phyloP scores from a whole-genome alignment of 208 protist genomes.

The Leishmania gerbilli region DNA sequence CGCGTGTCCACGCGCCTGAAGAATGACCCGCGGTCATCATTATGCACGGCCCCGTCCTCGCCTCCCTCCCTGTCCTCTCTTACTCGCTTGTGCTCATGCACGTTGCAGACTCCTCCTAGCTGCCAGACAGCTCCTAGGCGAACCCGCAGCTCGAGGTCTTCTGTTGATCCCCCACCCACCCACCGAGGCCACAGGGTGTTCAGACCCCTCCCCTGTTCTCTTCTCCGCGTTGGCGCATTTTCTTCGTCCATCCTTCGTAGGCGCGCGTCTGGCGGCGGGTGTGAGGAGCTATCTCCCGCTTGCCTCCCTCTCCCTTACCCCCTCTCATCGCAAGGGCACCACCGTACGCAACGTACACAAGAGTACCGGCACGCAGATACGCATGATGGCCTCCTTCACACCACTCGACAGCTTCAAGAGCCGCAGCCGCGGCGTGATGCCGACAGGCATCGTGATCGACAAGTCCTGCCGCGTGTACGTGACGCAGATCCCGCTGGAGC shows the following conservation, averaged over 20 bases:
- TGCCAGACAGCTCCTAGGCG: not conserved
- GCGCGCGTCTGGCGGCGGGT: not conserved
- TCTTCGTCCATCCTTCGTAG: not conserved
- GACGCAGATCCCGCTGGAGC: conserved; percentile 80
- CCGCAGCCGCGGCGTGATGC: conserved; percentile 27
- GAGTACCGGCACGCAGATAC: not conserved
- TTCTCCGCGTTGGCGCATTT: not conserved
- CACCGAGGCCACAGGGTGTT: not conserved
- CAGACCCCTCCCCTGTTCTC: not conserved
- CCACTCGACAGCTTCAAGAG: conserved; percentile 48
- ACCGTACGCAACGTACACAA: not conserved
- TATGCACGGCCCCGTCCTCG: not conserved
- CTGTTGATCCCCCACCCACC: not conserved
- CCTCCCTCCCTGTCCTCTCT: not conserved
- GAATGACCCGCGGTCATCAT: not conserved
- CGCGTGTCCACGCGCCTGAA: not conserved
- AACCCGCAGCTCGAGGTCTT: not conserved
- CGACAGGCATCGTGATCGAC: conserved; percentile 86
- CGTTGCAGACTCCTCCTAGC: not conserved
- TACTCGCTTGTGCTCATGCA: not conserved
- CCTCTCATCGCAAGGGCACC: not conserved
- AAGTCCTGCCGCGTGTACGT: conserved; percentile 87
- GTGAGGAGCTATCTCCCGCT: not conserved
- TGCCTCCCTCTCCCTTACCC: not conserved
- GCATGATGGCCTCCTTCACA: conserved; percentile 66